phyloP scores from a whole-genome alignment of 352 stramenopile species.

The Pythium plurisporium region DNA sequence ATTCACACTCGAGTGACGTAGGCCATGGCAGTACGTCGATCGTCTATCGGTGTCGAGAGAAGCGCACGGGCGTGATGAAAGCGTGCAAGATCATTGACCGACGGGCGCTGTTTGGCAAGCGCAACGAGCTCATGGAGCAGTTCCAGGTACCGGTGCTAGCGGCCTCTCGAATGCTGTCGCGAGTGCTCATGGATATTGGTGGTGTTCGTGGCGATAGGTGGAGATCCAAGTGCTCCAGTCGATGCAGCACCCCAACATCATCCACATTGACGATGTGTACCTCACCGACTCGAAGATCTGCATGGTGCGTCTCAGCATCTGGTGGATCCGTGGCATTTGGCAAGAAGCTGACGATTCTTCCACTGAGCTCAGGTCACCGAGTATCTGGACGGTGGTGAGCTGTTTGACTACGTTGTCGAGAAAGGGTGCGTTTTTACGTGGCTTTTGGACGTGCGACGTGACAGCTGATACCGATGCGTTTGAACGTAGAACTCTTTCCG shows the following conservation, averaged over 20 bases:
- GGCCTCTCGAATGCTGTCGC: too few species aligned
- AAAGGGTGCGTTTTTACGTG: conserved; percentile 45
- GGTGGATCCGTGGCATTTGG: too few species aligned
- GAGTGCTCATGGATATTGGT: too few species aligned
- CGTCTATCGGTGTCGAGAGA: conserved; percentile 78
- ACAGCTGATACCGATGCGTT: background rate
- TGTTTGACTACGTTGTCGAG: conserved; percentile 91
- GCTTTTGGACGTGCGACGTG: background rate
- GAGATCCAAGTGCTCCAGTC: conserved; percentile 90
- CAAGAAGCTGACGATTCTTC: background rate
- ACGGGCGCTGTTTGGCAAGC: conserved; percentile 56
- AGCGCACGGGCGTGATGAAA: conserved; percentile 40
- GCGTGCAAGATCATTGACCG: conserved; percentile 90
- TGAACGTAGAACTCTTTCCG: conserved; percentile 62
- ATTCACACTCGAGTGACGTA: conserved; percentile 22
- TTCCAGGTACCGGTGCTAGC: conserved; percentile 86
- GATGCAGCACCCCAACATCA: conserved; percentile 88
- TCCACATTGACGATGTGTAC: conserved; percentile 86
- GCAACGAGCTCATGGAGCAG: conserved; percentile 82
- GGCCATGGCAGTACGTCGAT: conserved; percentile 81
- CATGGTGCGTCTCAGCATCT: too few species aligned
- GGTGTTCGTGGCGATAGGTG: conserved; percentile 32
- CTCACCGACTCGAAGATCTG: conserved; percentile 81
- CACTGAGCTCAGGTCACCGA: conserved; percentile 87
- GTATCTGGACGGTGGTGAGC: conserved; percentile 80